These are phyloP conservation scores for Buddleja alternifolia DNA, from an alignment of 257 asterid genomes.

Conservation along the genomic window DNA sequence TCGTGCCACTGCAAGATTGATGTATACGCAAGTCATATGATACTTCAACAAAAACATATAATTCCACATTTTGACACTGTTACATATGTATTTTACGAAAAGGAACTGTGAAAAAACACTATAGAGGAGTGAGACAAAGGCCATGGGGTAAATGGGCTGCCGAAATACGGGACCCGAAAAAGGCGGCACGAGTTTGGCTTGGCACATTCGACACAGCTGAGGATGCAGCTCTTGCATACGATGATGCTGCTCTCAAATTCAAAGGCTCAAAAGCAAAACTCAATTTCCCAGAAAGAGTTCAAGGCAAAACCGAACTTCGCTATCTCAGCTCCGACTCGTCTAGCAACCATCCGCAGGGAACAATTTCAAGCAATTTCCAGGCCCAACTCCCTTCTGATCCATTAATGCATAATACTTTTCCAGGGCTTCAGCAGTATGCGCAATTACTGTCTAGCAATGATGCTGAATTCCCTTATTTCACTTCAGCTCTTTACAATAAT, in stretches of 20 bases:
- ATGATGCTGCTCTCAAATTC: slow-evolving; percentile 81
- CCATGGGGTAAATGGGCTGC: slow-evolving; percentile 99
- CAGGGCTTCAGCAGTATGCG: slow-evolving; percentile 73
- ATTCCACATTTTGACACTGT: too few relatives aligned
- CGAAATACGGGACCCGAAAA: slow-evolving; percentile 78
- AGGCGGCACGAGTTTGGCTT: slow-evolving; percentile 86
- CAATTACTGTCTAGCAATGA: slow-evolving; percentile 70
- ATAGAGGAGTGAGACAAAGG: slow-evolving; percentile 83
- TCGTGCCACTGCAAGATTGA: too few relatives aligned
- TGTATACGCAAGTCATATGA: too few relatives aligned
- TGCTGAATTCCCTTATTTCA: slow-evolving; percentile 56
- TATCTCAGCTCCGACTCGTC: neutral
- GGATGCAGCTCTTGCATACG: slow-evolving; percentile 92
- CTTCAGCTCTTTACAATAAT: slow-evolving; percentile 50
- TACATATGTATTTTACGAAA: neutral
- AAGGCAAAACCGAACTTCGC: slow-evolving; percentile 41
- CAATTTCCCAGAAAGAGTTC: slow-evolving; percentile 77
- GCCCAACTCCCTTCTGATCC: slow-evolving; percentile 19
- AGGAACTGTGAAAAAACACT: slow-evolving; percentile 54
- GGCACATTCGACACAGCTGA: slow-evolving; percentile 89
- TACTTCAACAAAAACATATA: too few relatives aligned
- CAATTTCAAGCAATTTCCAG: neutral
- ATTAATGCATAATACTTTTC: slow-evolving; percentile 46
- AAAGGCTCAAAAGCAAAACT: slow-evolving; percentile 89
- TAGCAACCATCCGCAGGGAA: neutral